These are phyloP conservation scores for Blastomyces gilchristii DNA, from an alignment of 2,329 filamentous ascomycete genomes.

Conservation along the genomic window DNA sequence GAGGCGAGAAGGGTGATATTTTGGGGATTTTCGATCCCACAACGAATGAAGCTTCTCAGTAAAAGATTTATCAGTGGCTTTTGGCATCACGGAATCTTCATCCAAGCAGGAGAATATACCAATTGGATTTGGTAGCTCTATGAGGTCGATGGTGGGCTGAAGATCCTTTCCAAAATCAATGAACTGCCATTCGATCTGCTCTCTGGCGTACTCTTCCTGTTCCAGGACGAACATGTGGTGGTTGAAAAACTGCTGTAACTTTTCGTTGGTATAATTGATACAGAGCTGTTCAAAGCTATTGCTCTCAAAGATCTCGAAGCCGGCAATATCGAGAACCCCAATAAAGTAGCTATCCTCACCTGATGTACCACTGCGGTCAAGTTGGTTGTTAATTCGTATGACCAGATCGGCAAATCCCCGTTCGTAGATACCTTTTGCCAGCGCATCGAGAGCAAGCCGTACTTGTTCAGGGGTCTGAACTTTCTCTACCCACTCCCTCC, in stretches of 20 bases:
- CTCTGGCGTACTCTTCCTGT: conserved; percentile 93
- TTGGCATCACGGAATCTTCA: conserved; percentile 97
- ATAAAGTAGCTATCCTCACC: conserved; percentile 91
- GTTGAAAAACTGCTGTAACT: conserved; percentile 98
- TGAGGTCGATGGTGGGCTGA: conserved; percentile 94
- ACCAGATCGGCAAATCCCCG: conserved; percentile 91
- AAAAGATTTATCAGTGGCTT: conserved; percentile 92
- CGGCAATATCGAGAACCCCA: conserved; percentile 95
- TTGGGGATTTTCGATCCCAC: conserved; percentile 92
- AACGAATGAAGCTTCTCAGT: conserved; percentile 94
- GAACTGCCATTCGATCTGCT: conserved; percentile 99
- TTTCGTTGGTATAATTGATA: conserved; percentile 99
- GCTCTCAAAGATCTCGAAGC: conserved; percentile 95
- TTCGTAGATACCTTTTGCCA: conserved; percentile 96
- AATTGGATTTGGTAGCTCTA: conserved; percentile 91
- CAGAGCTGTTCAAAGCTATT: conserved; percentile 99
- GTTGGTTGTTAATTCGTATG: conserved; percentile 76
- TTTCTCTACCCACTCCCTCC: conserved; percentile 96
- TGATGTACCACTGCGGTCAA: conserved; percentile 74
- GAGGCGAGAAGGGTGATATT: conserved; percentile 80
- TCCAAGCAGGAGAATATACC: conserved; percentile 98
- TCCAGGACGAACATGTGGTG: conserved; percentile 99
- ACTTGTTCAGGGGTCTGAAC: conserved; percentile 97
- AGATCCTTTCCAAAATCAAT: conserved; percentile 97
- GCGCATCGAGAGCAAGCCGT: conserved; percentile 74